phyloP scores from a whole-genome alignment of 2,329 filamentous ascomycete species.

The Colletotrichum eremochloae region DNA sequence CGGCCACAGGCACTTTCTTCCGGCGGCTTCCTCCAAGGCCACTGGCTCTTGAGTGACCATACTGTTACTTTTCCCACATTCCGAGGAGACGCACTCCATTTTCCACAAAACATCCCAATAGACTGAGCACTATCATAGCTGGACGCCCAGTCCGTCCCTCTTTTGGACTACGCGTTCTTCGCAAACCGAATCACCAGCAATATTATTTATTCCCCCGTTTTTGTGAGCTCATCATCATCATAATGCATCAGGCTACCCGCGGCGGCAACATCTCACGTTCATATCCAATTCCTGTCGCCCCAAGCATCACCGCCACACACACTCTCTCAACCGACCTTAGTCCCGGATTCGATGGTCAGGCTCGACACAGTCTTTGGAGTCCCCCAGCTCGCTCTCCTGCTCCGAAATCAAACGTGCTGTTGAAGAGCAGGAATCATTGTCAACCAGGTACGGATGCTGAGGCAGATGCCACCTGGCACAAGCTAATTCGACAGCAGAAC shows the following conservation, averaged over 20 bases:
- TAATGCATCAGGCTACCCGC: conserved; percentile 26
- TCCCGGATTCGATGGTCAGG: conserved; percentile 23
- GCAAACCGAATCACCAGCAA: conserved; percentile 24
- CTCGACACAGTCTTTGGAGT: conserved; percentile 14
- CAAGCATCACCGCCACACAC: conserved; percentile 14
- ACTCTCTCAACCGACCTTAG: conserved; percentile 17
- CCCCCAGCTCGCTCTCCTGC: neutral
- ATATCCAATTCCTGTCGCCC: conserved; percentile 10
- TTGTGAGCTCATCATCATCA: neutral
- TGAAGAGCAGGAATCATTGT: conserved; percentile 2
- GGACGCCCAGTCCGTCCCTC: conserved; percentile 29
- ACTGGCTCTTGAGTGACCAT: neutral
- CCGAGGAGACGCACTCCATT: neutral
- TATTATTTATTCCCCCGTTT: neutral
- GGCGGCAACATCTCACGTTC: conserved; percentile 23
- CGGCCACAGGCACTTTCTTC: neutral
- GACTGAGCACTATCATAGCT: conserved; percentile 16
- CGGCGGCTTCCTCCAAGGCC: neutral
- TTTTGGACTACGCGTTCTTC: conserved; percentile 16
- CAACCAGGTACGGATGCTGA: neutral
- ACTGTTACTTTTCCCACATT: neutral
- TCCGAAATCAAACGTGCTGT: neutral
- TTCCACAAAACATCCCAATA: conserved; percentile 9
- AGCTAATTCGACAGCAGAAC: conserved; percentile 1
- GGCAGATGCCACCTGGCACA: neutral